These are phyloP conservation scores for Rhazya stricta DNA, from an alignment of 257 asterid species.

Conservation along the genomic window DNA sequence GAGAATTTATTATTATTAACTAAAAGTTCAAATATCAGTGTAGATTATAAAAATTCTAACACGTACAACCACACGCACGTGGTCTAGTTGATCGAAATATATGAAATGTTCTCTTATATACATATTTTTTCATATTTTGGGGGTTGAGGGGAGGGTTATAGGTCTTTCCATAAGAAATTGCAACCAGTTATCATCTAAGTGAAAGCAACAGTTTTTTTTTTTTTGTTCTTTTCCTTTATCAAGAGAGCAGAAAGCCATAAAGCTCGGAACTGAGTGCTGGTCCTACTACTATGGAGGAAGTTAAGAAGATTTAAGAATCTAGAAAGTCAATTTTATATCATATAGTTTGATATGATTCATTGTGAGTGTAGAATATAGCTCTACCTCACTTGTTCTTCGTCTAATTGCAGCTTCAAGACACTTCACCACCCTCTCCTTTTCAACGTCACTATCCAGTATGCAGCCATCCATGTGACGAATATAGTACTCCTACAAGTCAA, in stretches of 20 bases:
- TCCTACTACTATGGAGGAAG: neutral
- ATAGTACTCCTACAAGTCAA: slow-evolving; percentile 60
- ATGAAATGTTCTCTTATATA: no score
- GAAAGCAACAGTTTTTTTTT: neutral
- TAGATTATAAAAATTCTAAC: no score
- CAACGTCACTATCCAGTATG: slow-evolving; percentile 58
- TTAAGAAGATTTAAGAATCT: neutral
- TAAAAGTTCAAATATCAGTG: no score
- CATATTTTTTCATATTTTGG: no score
- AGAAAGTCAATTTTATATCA: neutral
- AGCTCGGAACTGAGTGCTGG: neutral
- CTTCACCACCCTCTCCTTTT: slow-evolving; percentile 74
- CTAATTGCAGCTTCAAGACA: slow-evolving; percentile 95
- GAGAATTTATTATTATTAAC: no score
- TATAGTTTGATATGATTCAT: neutral
- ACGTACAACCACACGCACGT: no score
- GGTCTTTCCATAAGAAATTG: neutral
- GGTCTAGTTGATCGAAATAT: no score
- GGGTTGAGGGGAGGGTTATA: no score
- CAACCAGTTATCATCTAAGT: neutral
- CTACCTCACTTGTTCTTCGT: slow-evolving; percentile 90
- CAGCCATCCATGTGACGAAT: slow-evolving; percentile 85
- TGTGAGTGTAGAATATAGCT: neutral
- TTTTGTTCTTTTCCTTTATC: no score
- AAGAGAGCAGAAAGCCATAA: neutral